Base-by-base conservation (phyloP, 257 asterid genomes). In the Mentha longifolia region DNA sequence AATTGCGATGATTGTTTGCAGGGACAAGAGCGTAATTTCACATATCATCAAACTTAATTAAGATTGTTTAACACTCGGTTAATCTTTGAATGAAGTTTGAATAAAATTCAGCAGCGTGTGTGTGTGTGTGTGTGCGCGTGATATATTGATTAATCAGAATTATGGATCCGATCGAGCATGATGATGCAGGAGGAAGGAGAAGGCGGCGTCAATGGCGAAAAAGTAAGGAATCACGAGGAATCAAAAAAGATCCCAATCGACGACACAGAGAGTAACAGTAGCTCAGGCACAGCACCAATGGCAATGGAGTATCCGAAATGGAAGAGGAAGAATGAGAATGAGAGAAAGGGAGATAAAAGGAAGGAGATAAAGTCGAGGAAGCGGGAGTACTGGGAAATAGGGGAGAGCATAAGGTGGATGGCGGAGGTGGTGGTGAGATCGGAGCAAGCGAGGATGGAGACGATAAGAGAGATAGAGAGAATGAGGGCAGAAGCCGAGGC, bases 401-500 rank as follows among this genome's bases (percentile, higher is more conserved):
- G 92, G 55, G 92, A 91, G 78, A 88, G 95, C 86, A 82, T 91
- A 11, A 69, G 92, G 25, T 81, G 92, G 88, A 45, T 87, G 39
- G 96, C 92, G 4, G 92, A 91, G 65, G 95, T 85, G 60, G 84
- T 88, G 57, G 86, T 86, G 76, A 75, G 92, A 22, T 82, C 95
- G 0, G 97, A 91, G 61, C 83, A 91, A 65, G 83, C 97, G 1
- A 80, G 97, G 17, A 77, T 87, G 89, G 96, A 84, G 74, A 84
- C 92, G 12, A 84, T 89, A 89, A 81, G 76, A 66, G 97, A 91
- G 71, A 73, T 91, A 0, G 97, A 88, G 86, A 77, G 85, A 45
- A 88, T 88, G 89, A 81, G 96, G 54, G 94, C 85, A 0, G 97
- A 89, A 47, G 85, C 92, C 0, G 97, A 91, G 55, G 87, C 78